A percentile compares a stretch with the other conserved stretches of the same genome.
phyloP scores from a whole-genome alignment of 306 rosid species.

The Elaeagnus macrophylla region DNA sequence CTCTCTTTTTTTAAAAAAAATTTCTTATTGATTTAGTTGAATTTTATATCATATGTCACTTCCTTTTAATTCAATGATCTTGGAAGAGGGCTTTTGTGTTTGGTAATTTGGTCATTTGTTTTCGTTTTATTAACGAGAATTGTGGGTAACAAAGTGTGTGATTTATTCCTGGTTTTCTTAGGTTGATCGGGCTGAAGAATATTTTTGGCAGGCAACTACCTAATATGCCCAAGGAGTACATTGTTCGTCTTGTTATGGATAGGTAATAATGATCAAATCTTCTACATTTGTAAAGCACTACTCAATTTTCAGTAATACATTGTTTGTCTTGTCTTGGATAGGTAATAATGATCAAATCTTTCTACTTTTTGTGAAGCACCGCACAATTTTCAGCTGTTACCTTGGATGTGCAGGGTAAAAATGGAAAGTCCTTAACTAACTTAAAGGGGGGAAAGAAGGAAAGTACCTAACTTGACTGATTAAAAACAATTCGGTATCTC shows the following conservation, averaged over 20 bases:
- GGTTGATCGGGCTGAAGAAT: slow-evolving; percentile 96
- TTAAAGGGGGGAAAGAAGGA: background rate
- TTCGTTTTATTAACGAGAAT: background rate
- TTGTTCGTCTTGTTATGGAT: slow-evolving; percentile 96
- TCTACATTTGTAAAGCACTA: background rate
- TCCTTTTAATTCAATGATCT: background rate
- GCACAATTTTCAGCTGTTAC: too few species aligned
- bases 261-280: slow-evolving; percentile 42
- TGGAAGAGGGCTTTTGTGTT: background rate
- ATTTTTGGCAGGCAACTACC: slow-evolving; percentile 92
- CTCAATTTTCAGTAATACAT: background rate
- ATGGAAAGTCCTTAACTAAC: background rate
- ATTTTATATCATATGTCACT: background rate
- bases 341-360: too few species aligned
- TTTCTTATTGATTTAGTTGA: background rate
- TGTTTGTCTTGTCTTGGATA: background rate
- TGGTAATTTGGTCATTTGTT: background rate
- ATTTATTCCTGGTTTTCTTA: slow-evolving; percentile 24
- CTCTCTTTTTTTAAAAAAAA: slow-evolving; percentile 12
- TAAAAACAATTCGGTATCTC: too few species aligned
- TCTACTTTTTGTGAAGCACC: too few species aligned
- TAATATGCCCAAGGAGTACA: slow-evolving; percentile 99
- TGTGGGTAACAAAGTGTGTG: slow-evolving; percentile 19
- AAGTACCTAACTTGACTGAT: background rate
- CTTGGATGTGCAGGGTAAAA: background rate